These are phyloP conservation scores for Gaultheria prostrata DNA, from an alignment of 148 eudicot species.

Conservation along the genomic window DNA sequence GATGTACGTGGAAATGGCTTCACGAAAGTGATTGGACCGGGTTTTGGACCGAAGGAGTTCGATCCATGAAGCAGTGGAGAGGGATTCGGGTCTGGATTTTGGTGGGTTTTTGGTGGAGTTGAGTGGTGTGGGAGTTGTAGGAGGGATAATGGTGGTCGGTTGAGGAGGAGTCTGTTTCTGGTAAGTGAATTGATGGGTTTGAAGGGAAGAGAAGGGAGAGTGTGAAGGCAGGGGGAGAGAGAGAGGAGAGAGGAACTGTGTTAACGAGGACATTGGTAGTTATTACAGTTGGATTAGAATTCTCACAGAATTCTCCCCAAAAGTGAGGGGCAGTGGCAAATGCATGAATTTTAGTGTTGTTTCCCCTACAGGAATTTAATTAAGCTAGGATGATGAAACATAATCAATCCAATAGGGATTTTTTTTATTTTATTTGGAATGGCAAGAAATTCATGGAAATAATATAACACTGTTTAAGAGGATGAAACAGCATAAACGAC, in stretches of 20 bases:
- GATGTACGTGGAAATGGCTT: conserved; percentile 64
- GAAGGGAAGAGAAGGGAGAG: conserved; percentile 14
- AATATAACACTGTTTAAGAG: too few relatives aligned
- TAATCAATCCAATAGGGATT: too few relatives aligned
- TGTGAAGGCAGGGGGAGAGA: conserved; percentile 11
- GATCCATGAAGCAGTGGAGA: conserved; percentile 52
- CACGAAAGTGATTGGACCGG: conserved; percentile 47
- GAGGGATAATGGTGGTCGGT: conserved; percentile 11
- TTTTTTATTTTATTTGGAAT: too few relatives aligned
- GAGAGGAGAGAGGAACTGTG: conserved; percentile 12
- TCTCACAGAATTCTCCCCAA: not conserved
- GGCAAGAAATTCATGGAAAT: too few relatives aligned
- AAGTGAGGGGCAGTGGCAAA: too few relatives aligned
- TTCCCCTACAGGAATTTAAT: too few relatives aligned
- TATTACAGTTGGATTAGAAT: not conserved
- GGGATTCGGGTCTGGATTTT: conserved; percentile 34
- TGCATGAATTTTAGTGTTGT: too few relatives aligned
- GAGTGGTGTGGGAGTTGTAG: conserved; percentile 12
- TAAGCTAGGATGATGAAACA: too few relatives aligned
- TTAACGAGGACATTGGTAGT: conserved; percentile 17
- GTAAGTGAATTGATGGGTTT: conserved; percentile 9
- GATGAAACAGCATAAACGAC: too few relatives aligned
- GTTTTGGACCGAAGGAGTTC: conserved; percentile 55
- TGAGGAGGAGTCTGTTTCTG: conserved; percentile 4
- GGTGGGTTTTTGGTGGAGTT: conserved; percentile 19